Evolutionary conservation across 192 early-diverging fungal species (phyloP), one percentile per base, ranked within the genome.

Genomic region (Backusella luteola): DNA sequence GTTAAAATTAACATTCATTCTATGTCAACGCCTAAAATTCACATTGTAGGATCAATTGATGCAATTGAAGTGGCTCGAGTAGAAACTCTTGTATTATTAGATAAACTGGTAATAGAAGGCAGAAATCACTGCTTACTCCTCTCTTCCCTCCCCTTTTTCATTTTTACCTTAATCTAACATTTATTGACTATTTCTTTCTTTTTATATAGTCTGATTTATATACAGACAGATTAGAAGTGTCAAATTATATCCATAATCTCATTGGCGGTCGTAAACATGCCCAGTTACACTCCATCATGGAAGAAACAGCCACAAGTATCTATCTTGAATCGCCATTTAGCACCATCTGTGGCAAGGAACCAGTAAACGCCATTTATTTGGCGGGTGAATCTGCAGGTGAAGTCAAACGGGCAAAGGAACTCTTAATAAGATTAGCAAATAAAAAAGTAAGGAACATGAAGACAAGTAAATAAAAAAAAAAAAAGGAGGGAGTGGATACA

Each of bases 311-410:
- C 6, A 92, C 91, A 42, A 94, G 87, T 77, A 89, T 95, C 26
- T 95, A 95, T 80, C 73, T 95, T 19, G 89, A 92, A 15, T 88
- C 87, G 6, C 88, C 91, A 17, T 88, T 92, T 59, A 73, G 80
- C 21, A 72, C 53, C n/a, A 41, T 75, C 15, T 74, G 73, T 26
- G 67, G 71, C 78, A 15, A 63, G 26, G 63, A 80, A 79, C 53
- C 75, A 73, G 53, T 66, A 26, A 71, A 63, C 38, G 35, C 15
- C 32, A 74, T 80, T 8, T 76, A 76, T 67, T 39, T 80, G 17
- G 56, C 79, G 9, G 79, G 79, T 63, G 76, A 76, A 34, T 32
- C 66, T n/a, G n/a, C 32, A 66, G n/a, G 21, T 41, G 68, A 70
- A 38, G 67, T 59, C 63, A 56, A 66, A 66, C 70, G 38, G 8